Evolutionary conservation across 208 protist species (phyloP).

Genomic region (Leishmania arabica): DNA sequence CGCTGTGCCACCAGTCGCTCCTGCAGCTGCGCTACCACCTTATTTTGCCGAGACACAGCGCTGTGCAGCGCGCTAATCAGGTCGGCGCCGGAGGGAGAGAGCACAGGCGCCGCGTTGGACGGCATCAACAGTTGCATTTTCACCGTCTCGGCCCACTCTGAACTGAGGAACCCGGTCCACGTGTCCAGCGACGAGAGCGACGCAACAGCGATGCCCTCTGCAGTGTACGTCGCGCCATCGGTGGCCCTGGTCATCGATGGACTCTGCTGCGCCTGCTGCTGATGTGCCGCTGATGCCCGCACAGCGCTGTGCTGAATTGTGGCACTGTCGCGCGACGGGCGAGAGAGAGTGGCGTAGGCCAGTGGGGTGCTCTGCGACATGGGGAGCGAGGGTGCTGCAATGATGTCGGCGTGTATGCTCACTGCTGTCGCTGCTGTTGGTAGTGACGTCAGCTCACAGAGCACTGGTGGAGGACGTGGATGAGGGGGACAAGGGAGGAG

Average conservation of each 20-base stretch:
- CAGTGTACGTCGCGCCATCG: neutral
- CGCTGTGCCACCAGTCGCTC: constrained; percentile 31
- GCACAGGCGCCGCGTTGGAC: neutral
- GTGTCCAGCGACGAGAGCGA: constrained; percentile 34
- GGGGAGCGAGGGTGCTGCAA: neutral
- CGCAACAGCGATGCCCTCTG: neutral
- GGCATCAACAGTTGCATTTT: neutral
- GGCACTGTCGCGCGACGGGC: constrained; percentile 23
- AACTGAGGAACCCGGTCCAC: constrained; percentile 38
- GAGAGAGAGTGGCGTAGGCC: constrained; percentile 17
- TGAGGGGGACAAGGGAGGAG: neutral
- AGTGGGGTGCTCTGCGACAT: constrained; percentile 13
- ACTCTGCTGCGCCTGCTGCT: neutral
- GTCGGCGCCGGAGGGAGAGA: neutral
- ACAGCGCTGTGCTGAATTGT: constrained; percentile 32
- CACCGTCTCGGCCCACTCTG: constrained; percentile 26
- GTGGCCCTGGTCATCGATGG: neutral
- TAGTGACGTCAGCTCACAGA: neutral
- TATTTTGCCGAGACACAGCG: constrained; percentile 48
- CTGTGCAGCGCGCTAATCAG: constrained; percentile 40
- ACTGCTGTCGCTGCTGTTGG: neutral
- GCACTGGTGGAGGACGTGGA: neutral
- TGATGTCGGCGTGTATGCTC: neutral
- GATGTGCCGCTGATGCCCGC: constrained; percentile 14
- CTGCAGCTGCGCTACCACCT: constrained; percentile 33